Conservation (phyloP, 2,329 filamentous ascomycete genomes). For the Trichoderma breve region DNA sequence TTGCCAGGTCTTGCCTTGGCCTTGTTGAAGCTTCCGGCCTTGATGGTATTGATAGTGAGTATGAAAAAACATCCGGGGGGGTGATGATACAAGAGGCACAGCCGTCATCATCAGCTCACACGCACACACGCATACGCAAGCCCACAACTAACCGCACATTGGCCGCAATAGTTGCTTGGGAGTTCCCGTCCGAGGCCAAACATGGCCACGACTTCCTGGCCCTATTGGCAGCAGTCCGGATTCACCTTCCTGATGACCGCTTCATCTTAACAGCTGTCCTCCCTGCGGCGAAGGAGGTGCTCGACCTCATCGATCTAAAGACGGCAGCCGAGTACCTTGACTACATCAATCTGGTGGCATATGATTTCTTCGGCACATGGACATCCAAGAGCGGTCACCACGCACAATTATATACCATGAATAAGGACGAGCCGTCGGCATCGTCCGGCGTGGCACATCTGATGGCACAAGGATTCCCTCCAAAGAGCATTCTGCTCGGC, state of each 20-base stretch:
- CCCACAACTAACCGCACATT: not conserved
- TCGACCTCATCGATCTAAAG: conserved; percentile 67
- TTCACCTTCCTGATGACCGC: conserved; percentile 63
- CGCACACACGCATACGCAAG: not conserved
- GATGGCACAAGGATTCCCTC: conserved; percentile 62
- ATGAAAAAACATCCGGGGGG: not conserved
- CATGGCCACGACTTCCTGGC: conserved; percentile 70
- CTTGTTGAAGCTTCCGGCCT: conserved; percentile 67
- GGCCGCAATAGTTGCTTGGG: conserved; percentile 67
- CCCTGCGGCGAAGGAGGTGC: conserved; percentile 62
- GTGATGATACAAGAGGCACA: not conserved
- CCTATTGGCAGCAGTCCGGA: conserved; percentile 64
- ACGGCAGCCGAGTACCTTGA: conserved; percentile 66
- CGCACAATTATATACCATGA: conserved; percentile 66
- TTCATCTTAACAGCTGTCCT: conserved; percentile 72
- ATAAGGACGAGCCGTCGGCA: conserved; percentile 62
- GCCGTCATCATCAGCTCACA: not conserved
- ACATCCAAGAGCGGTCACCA: conserved; percentile 67
- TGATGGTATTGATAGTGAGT: conserved; percentile 65
- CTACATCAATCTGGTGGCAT: conserved; percentile 75
- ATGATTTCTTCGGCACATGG: conserved; percentile 76
- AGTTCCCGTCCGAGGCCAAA: conserved; percentile 64
- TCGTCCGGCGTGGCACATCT: conserved; percentile 66
- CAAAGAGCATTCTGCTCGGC: conserved; percentile 71
- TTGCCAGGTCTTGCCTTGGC: conserved; percentile 64